Conservation (phyloP, 2,329 filamentous ascomycete genomes). For the Apiospora koreana region DNA sequence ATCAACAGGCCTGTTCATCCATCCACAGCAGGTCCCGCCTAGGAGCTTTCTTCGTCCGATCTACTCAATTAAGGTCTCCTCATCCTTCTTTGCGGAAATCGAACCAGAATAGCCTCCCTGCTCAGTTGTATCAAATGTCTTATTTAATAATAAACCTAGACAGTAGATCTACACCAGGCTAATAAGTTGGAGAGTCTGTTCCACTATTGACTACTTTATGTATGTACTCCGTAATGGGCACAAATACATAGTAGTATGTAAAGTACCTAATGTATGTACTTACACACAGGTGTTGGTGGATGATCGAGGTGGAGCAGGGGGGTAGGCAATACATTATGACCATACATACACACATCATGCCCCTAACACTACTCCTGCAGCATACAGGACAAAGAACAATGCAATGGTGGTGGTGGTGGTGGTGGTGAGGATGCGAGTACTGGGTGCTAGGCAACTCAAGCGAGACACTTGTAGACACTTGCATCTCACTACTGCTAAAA, state of each 20-base stretch:
- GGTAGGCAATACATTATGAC: neutral
- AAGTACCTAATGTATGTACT: no score
- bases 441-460: neutral
- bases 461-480: neutral
- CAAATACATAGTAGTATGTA: neutral
- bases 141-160: conserved; percentile 9
- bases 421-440: neutral
- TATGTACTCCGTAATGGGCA: no score
- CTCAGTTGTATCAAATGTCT: neutral
- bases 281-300: no score
- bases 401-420: no score
- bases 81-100: neutral
- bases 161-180: conserved; percentile 6
- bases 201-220: no score
- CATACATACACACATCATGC: neutral
- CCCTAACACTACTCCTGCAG: neutral
- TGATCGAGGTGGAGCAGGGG: neutral
- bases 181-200: conserved; percentile 3
- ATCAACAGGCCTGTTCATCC: neutral
- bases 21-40: neutral
- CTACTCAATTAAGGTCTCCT: neutral
- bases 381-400: neutral
- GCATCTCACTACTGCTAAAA: neutral
- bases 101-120: conserved; percentile 5
- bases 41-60: conserved; percentile 5